Percentiles rank a stretch among this genome's conserved stretches.
These are phyloP conservation scores for Xerocomus minutiporus DNA, from an alignment of 1,284 basidiomycete genomes.

Conservation along the genomic window DNA sequence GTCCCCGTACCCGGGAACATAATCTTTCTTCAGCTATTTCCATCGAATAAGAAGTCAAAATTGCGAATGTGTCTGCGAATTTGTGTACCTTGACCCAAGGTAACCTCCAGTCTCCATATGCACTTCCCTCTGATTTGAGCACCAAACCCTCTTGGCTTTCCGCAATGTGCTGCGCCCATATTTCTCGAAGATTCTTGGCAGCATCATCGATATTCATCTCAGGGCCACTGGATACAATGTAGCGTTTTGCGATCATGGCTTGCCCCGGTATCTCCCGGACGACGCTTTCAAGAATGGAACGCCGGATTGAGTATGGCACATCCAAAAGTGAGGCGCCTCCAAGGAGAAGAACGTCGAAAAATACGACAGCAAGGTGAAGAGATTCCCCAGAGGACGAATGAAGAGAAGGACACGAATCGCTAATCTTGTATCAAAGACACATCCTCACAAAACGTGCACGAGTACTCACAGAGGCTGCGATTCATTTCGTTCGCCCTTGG, in stretches of 20 bases:
- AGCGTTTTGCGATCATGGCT: conserved; percentile 57
- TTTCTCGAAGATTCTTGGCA: conserved; percentile 35
- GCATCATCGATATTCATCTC: conserved; percentile 9
- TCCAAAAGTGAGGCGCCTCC: conserved; percentile 56
- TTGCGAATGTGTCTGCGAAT: neutral
- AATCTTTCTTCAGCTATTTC: conserved; percentile 62
- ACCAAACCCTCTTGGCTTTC: conserved; percentile 65
- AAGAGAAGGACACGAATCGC: conserved; percentile 44
- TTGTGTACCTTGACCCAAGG: conserved; percentile 73
- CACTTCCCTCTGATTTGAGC: conserved; percentile 66
- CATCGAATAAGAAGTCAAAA: neutral
- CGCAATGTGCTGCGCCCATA: conserved; percentile 51
- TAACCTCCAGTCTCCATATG: conserved; percentile 56
- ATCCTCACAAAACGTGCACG: neutral
- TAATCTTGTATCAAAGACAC: conserved; percentile 8
- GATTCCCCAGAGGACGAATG: conserved; percentile 40
- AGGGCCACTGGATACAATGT: conserved; percentile 34
- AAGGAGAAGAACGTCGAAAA: conserved; percentile 76
- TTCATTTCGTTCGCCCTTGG: conserved; percentile 15
- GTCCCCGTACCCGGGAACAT: conserved; percentile 79
- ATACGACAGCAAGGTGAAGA: conserved; percentile 72
- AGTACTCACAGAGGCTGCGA: conserved; percentile 23
- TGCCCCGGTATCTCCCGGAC: conserved; percentile 53
- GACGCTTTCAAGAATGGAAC: conserved; percentile 54
- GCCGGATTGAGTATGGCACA: conserved; percentile 54